These are phyloP conservation scores for Castanea sativa DNA, from an alignment of 306 rosid species.

Conservation along the genomic window DNA sequence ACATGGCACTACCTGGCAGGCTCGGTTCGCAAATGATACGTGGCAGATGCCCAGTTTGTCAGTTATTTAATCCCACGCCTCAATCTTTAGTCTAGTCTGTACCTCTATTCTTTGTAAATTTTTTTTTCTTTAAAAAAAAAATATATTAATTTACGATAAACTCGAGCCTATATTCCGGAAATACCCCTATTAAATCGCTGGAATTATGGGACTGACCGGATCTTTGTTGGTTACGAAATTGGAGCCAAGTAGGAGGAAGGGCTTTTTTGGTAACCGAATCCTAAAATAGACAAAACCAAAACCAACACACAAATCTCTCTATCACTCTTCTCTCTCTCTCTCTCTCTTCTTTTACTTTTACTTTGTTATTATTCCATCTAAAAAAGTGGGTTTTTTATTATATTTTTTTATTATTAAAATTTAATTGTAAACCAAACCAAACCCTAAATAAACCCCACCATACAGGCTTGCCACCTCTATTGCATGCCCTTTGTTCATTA, in stretches of 20 bases:
- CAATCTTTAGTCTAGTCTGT: background rate
- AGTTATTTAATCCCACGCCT: constrained; percentile 14
- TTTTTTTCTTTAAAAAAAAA: background rate
- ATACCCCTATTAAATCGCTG: constrained; percentile 13
- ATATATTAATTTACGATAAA: background rate
- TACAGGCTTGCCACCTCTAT: constrained; percentile 45
- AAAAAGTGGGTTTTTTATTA: background rate
- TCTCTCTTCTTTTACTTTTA: background rate
- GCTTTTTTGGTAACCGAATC: constrained; percentile 29
- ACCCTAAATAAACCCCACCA: constrained; percentile 68
- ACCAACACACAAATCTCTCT: constrained; percentile 10
- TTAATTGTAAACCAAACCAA: constrained; percentile 37
- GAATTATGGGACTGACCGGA: constrained; percentile 26
- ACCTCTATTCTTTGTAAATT: background rate
- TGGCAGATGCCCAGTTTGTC: constrained; percentile 37
- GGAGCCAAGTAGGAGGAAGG: constrained; percentile 10
- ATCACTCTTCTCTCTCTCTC: background rate
- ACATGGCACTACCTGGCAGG: constrained; percentile 60
- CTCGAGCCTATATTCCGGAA: background rate
- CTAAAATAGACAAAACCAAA: constrained; percentile 43
- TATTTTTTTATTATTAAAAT: background rate
- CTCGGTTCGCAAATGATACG: constrained; percentile 32
- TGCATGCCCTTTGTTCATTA: constrained; percentile 51
- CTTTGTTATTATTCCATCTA: background rate
- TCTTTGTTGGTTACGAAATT: constrained; percentile 12